A percentile compares a stretch with the other conserved stretches of the same genome.
Evolutionary conservation across 257 asterid genomes (phyloP).

Genomic region (Nicotiana tomentosiformis): DNA sequence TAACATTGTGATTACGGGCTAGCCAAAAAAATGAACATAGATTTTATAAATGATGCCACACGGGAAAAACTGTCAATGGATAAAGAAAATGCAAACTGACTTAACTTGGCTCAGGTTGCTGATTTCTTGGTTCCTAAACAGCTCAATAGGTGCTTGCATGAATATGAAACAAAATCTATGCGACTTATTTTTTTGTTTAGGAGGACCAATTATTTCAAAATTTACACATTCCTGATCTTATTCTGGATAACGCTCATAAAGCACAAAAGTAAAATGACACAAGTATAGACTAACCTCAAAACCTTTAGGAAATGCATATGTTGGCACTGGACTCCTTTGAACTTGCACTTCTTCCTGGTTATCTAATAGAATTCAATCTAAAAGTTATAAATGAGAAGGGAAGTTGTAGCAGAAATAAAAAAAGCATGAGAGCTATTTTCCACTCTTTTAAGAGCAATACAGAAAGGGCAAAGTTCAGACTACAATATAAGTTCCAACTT

Average conservation of each 20-base stretch:
- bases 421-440: neutral
- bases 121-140: neutral
- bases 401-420: neutral
- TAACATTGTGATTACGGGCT: neutral
- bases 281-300: constrained; percentile 40
- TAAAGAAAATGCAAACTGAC: neutral
- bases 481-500: neutral
- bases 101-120: neutral
- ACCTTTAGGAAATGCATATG: constrained; percentile 52
- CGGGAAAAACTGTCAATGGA: neutral
- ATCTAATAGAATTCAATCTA: constrained; percentile 30
- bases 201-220: neutral
- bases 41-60: neutral
- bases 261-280: neutral
- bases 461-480: neutral
- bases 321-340: constrained; percentile 31
- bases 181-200: neutral
- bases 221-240: neutral
- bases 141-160: neutral
- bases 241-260: neutral
- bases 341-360: constrained; percentile 23
- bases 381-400: constrained; percentile 11
- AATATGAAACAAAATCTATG: neutral
- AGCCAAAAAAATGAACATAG: neutral
- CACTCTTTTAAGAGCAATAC: neutral